Conservation (phyloP, 441 rosid species). For the Macaranga tanarius region DNA sequence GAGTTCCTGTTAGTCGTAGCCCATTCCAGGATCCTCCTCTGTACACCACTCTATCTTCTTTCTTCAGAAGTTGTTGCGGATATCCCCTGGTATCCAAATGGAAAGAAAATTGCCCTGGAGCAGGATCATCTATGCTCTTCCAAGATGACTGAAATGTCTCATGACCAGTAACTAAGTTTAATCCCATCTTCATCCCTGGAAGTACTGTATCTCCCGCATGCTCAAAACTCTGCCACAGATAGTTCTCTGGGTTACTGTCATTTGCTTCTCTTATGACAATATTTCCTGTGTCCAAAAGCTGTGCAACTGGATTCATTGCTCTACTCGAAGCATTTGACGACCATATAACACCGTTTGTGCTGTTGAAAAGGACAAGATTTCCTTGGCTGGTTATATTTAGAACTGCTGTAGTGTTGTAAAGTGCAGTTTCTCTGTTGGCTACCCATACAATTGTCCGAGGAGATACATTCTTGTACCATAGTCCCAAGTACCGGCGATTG, state of each 20-base stretch:
- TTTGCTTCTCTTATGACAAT: constrained; percentile 45
- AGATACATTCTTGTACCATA: constrained; percentile 58
- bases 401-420: constrained; percentile 33
- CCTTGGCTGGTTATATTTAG: constrained; percentile 39
- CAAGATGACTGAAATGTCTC: constrained; percentile 40
- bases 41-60: constrained; percentile 19
- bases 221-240: constrained; percentile 71
- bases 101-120: constrained; percentile 46
- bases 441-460: constrained; percentile 53
- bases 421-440: constrained; percentile 61
- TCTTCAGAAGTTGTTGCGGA: constrained; percentile 43
- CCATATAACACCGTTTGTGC: constrained; percentile 37
- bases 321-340: constrained; percentile 39
- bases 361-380: constrained; percentile 29
- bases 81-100: constrained; percentile 40
- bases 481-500: constrained; percentile 50
- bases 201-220: constrained; percentile 53
- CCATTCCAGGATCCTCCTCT: constrained; percentile 72
- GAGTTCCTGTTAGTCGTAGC: constrained; percentile 44
- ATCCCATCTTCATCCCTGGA: constrained; percentile 58
- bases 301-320: constrained; percentile 38
- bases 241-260: constrained; percentile 6
- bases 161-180: background rate
- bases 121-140: constrained; percentile 61
- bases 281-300: constrained; percentile 63